Conservation (phyloP, 768 basidiomycete genomes). For the Phylloporus sp. region DNA sequence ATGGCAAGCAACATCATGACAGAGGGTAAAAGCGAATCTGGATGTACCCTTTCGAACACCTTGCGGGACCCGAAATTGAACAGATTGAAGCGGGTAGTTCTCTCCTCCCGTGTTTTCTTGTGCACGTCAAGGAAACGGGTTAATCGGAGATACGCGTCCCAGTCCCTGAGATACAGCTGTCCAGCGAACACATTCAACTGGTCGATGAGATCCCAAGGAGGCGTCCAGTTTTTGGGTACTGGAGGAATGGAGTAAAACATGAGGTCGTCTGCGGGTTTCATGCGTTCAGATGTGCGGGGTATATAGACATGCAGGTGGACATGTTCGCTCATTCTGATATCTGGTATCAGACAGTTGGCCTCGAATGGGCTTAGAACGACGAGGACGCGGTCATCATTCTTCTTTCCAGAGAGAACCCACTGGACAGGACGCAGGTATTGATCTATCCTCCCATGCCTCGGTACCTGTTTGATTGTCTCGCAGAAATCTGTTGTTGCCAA, state of each 20-base stretch:
- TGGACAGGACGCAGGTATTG: neutral
- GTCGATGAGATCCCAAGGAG: neutral
- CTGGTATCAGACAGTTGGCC: neutral
- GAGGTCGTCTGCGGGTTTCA: neutral
- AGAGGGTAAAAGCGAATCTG: neutral
- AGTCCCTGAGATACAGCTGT: neutral
- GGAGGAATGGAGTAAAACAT: neutral
- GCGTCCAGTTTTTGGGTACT: neutral
- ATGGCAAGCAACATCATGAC: neutral
- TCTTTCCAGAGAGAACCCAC: neutral
- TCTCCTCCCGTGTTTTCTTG: neutral
- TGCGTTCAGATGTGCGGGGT: neutral
- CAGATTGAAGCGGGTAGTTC: neutral
- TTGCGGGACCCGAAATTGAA: neutral
- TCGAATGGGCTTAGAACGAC: conserved; percentile 4
- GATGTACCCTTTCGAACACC: neutral
- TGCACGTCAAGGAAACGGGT: neutral
- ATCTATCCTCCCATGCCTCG: neutral
- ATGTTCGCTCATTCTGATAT: neutral
- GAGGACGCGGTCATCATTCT: neutral
- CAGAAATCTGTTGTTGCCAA: conserved; percentile 2
- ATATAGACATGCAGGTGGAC: conserved; percentile 1
- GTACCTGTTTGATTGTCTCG: neutral
- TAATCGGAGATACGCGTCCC: neutral
- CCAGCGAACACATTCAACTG: neutral